A percentile compares a stretch with the other conserved stretches of the same genome.
These are phyloP conservation scores for Ogataea corticis DNA, from an alignment of 805 yeast species.

Conservation along the genomic window DNA sequence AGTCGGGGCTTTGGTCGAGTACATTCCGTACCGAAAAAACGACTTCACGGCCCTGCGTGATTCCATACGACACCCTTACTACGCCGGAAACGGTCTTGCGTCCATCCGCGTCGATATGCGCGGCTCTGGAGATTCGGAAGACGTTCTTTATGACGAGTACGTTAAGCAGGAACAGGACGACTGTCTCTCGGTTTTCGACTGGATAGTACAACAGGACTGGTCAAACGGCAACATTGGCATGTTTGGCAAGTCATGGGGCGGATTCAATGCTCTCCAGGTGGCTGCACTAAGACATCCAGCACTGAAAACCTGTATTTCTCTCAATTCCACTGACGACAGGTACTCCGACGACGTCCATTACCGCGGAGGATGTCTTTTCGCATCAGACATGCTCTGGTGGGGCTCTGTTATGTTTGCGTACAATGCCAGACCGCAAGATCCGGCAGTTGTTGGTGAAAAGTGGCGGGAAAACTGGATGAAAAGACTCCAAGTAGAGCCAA, in stretches of 20 bases:
- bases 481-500: constrained; percentile 38
- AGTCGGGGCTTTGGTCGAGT: constrained; percentile 41
- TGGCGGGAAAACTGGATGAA: constrained; percentile 44
- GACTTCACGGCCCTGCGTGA: constrained; percentile 43
- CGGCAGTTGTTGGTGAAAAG: constrained; percentile 35
- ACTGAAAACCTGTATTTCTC: constrained; percentile 41
- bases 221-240: constrained; percentile 44
- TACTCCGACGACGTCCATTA: constrained; percentile 48
- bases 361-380: constrained; percentile 44
- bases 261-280: constrained; percentile 44
- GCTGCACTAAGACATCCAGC: constrained; percentile 48
- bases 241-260: constrained; percentile 51
- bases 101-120: constrained; percentile 47
- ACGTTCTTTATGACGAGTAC: constrained; percentile 40
- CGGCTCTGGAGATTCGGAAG: constrained; percentile 45
- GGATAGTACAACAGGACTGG: constrained; percentile 30
- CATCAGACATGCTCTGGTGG: constrained; percentile 50
- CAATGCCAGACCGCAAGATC: constrained; percentile 46
- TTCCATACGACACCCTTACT: constrained; percentile 44
- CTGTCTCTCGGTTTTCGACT: constrained; percentile 18
- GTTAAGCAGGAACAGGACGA: constrained; percentile 44
- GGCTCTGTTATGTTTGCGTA: constrained; percentile 45
- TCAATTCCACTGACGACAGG: constrained; percentile 47
- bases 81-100: constrained; percentile 46
- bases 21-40: constrained; percentile 46